phyloP scores from a whole-genome alignment of 176 grass and related monocot species.

The Bromus sterilis region DNA sequence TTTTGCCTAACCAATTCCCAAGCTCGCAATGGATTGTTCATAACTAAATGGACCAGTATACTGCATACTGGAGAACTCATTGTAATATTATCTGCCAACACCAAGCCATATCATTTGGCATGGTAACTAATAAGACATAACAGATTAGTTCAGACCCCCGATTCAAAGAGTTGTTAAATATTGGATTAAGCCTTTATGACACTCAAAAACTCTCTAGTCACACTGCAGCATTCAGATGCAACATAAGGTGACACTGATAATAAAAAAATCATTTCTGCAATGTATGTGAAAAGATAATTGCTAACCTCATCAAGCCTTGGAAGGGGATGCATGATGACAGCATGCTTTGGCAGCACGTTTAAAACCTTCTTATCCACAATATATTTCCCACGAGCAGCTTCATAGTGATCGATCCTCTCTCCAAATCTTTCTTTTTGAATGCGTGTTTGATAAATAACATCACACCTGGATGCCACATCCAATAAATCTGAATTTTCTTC shows the following conservation, averaged over 20 bases:
- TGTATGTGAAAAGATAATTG: constrained; percentile 8
- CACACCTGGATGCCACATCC: constrained; percentile 74
- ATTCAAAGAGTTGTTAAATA: not conserved
- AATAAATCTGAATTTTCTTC: constrained; percentile 89
- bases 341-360: constrained; percentile 74
- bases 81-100: not conserved
- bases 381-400: constrained; percentile 86
- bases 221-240: not conserved
- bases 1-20: not conserved
- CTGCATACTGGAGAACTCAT: not conserved
- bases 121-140: not conserved
- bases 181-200: not conserved
- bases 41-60: not conserved
- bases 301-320: constrained; percentile 85
- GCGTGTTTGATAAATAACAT: constrained; percentile 90
- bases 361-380: constrained; percentile 83
- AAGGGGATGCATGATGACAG: constrained; percentile 92
- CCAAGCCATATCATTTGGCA: constrained; percentile 1
- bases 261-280: not conserved
- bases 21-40: not conserved
- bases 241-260: not conserved
- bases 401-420: constrained; percentile 83
- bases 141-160: not conserved
- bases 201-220: not conserved
- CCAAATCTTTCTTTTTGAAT: constrained; percentile 96